These are phyloP conservation scores for Aspergillus pseudonomiae DNA, from an alignment of 2,329 filamentous ascomycete species.

Conservation along the genomic window DNA sequence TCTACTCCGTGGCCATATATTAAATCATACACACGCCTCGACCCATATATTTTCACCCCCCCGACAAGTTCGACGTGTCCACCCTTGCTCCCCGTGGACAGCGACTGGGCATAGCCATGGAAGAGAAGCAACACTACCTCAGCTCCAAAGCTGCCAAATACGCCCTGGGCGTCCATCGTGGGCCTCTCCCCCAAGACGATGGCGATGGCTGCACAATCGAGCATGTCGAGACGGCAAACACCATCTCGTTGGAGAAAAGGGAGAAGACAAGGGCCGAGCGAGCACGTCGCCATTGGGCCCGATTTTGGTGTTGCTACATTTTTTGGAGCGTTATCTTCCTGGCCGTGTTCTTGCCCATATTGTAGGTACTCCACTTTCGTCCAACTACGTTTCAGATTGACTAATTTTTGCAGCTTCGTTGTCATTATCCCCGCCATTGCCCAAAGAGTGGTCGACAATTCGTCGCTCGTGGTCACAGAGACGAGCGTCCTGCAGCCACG, in stretches of 20 bases:
- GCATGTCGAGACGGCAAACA: conserved; percentile 31
- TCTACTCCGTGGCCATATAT: neutral
- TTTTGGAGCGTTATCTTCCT: conserved; percentile 39
- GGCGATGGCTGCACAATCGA: conserved; percentile 26
- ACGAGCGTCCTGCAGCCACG: conserved; percentile 39
- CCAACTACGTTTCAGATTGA: neutral
- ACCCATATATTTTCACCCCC: neutral
- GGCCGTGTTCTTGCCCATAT: conserved; percentile 44
- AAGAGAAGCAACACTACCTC: conserved; percentile 31
- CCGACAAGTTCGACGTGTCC: neutral
- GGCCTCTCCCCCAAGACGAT: conserved; percentile 26
- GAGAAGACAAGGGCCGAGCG: conserved; percentile 30
- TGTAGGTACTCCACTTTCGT: conserved; percentile 33
- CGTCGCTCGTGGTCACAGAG: conserved; percentile 39
- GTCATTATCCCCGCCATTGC: conserved; percentile 46
- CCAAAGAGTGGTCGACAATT: conserved; percentile 42
- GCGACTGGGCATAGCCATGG: conserved; percentile 19
- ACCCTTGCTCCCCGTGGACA: neutral
- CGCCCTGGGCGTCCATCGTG: conserved; percentile 34
- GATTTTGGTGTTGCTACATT: conserved; percentile 44
- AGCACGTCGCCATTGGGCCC: conserved; percentile 38
- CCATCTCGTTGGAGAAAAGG: conserved; percentile 29
- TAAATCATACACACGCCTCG: neutral
- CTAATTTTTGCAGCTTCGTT: conserved; percentile 36
- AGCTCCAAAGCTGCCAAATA: conserved; percentile 33